Conservation (phyloP, 2,329 filamentous ascomycete genomes). For the Fusarium bulbicola region DNA sequence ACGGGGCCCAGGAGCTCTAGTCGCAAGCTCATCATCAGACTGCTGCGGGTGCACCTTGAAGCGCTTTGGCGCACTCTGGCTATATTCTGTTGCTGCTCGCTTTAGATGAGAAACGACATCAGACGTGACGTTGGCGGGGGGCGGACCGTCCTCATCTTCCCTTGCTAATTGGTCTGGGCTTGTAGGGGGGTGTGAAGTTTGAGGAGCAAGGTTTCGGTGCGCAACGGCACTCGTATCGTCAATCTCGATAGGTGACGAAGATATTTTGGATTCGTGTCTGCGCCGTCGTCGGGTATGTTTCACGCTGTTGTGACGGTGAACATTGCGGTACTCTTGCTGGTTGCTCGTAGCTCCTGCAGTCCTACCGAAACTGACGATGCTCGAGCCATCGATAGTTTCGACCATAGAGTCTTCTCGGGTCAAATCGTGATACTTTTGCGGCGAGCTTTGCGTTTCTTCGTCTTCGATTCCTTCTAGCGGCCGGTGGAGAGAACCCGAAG, state of each 20-base stretch:
- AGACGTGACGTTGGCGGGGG: constrained; percentile 36
- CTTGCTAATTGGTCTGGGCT: constrained; percentile 41
- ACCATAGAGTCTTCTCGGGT: constrained; percentile 32
- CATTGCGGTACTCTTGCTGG: constrained; percentile 36
- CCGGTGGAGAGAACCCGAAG: not conserved
- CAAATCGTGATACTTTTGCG: constrained; percentile 16
- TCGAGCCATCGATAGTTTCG: constrained; percentile 29
- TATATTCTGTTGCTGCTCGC: constrained; percentile 6
- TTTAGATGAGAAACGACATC: constrained; percentile 27
- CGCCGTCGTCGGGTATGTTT: constrained; percentile 12
- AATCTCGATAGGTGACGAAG: not conserved
- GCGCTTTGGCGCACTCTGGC: constrained; percentile 15
- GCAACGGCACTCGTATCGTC: constrained; percentile 21
- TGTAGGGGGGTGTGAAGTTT: not conserved
- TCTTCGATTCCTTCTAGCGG: constrained; percentile 27
- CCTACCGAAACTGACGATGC: constrained; percentile 22
- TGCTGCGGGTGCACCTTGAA: constrained; percentile 4
- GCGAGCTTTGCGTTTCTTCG: not conserved
- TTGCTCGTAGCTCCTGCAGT: constrained; percentile 9
- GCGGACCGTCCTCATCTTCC: constrained; percentile 12
- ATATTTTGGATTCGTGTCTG: not conserved
- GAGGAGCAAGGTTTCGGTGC: constrained; percentile 26
- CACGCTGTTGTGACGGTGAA: constrained; percentile 11
- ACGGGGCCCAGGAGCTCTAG: not conserved
- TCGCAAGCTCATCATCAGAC: constrained; percentile 46